Conservation (phyloP, 768 basidiomycete species). For the Galerina sulciceps region DNA sequence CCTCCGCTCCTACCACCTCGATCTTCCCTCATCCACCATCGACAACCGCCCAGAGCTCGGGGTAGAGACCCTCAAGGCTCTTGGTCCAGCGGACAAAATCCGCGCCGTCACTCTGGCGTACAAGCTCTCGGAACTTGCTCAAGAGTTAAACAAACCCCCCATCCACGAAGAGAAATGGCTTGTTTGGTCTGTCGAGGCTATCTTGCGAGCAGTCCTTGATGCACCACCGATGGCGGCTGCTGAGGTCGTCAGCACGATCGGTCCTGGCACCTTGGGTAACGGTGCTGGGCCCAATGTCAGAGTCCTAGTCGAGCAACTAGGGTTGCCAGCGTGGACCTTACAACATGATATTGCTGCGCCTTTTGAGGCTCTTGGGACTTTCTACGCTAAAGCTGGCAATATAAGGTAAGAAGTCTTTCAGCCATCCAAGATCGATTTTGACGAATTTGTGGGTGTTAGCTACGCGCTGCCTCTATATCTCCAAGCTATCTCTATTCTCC, state of each 20-base stretch:
- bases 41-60: constrained; percentile 16
- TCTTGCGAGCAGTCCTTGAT: constrained; percentile 39
- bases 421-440: background rate
- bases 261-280: background rate
- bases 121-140: constrained; percentile 48
- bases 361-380: constrained; percentile 66
- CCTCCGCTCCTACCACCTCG: constrained; percentile 31
- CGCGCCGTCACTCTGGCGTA: constrained; percentile 44
- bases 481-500: constrained; percentile 64
- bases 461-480: constrained; percentile 70
- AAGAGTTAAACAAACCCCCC: constrained; percentile 30
- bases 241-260: background rate
- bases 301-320: constrained; percentile 52
- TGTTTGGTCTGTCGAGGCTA: constrained; percentile 44
- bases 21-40: constrained; percentile 14
- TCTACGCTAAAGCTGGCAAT: constrained; percentile 60
- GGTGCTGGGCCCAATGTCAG: constrained; percentile 20
- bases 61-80: constrained; percentile 16
- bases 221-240: constrained; percentile 15
- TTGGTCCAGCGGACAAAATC: constrained; percentile 28
- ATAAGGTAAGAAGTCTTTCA: constrained; percentile 46
- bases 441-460: constrained; percentile 34
- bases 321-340: constrained; percentile 63
- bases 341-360: constrained; percentile 68
- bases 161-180: constrained; percentile 50